A percentile compares a stretch with the other conserved stretches of the same genome.
Evolutionary conservation across 768 basidiomycete species (phyloP).

Genomic region (Ramaria rubella): DNA sequence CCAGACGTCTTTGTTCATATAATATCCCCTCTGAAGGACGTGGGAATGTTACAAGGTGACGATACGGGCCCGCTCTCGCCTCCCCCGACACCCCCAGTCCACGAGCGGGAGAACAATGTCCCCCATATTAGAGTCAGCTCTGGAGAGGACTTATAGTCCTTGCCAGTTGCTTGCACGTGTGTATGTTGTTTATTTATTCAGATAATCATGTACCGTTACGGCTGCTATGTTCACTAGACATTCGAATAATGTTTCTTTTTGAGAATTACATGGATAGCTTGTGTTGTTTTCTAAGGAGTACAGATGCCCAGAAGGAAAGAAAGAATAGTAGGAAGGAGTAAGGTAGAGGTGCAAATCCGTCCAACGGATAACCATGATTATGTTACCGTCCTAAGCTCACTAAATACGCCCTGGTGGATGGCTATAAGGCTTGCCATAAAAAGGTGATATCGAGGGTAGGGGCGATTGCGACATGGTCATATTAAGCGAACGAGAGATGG

Average conservation of each 20-base stretch:
- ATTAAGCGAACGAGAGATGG: not conserved
- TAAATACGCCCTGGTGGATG: not conserved
- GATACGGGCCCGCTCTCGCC: not conserved
- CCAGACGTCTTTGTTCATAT: not conserved
- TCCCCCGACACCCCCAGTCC: not conserved
- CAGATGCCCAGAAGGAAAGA: not conserved
- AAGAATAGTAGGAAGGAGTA: not conserved
- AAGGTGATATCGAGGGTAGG: not conserved
- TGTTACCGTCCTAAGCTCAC: not conserved
- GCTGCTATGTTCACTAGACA: not conserved
- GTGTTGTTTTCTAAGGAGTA: not conserved
- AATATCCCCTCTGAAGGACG: not conserved
- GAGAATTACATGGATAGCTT: not conserved
- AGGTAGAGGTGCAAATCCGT: not conserved
- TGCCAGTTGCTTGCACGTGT: not conserved
- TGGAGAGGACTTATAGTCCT: conserved; percentile 1
- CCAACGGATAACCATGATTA: not conserved
- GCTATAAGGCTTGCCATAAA: not conserved
- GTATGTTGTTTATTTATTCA: not conserved
- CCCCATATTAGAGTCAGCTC: conserved; percentile 2
- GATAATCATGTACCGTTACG: not conserved
- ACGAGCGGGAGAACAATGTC: not conserved
- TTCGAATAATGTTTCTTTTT: not conserved
- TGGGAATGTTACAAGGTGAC: not conserved
- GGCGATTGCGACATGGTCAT: not conserved